Conservation (phyloP, 257 asterid genomes). For the Solanum etuberosum region DNA sequence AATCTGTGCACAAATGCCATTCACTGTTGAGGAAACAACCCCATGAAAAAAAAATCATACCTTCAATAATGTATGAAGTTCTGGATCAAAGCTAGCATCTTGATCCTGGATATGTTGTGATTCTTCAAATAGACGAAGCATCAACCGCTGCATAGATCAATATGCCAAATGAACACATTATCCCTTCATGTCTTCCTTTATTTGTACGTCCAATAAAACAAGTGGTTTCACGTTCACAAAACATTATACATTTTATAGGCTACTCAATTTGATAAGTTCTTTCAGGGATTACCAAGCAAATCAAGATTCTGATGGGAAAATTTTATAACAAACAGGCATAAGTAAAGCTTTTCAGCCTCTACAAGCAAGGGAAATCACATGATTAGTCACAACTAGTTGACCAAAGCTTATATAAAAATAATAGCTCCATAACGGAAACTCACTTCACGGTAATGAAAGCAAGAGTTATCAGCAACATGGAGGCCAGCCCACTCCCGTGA, state of each 20-base stretch:
- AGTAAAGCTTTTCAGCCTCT: neutral
- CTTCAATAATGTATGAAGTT: conserved; percentile 54
- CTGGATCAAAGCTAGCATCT: conserved; percentile 24
- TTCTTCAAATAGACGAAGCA: conserved; percentile 48
- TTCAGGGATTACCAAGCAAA: neutral
- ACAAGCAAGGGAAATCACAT: neutral
- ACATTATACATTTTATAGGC: neutral
- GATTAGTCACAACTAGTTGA: neutral
- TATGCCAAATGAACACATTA: neutral
- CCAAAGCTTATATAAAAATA: neutral
- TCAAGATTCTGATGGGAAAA: neutral
- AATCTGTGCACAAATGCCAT: neutral
- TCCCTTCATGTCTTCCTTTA: neutral
- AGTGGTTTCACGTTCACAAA: neutral
- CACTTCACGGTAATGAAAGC: conserved; percentile 89
- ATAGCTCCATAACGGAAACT: conserved; percentile 16
- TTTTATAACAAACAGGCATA: neutral
- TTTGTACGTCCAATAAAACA: neutral
- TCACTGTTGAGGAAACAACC: neutral
- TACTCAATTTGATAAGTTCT: neutral
- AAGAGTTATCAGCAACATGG: conserved; percentile 92
- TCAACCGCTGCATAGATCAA: conserved; percentile 37
- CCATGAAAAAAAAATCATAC: conserved; percentile 17
- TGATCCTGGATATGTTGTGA: conserved; percentile 9
- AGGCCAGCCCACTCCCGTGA: conserved; percentile 77